These are phyloP conservation scores for Cordyceps pruinosa DNA, from an alignment of 2,329 filamentous ascomycete species.

Conservation along the genomic window DNA sequence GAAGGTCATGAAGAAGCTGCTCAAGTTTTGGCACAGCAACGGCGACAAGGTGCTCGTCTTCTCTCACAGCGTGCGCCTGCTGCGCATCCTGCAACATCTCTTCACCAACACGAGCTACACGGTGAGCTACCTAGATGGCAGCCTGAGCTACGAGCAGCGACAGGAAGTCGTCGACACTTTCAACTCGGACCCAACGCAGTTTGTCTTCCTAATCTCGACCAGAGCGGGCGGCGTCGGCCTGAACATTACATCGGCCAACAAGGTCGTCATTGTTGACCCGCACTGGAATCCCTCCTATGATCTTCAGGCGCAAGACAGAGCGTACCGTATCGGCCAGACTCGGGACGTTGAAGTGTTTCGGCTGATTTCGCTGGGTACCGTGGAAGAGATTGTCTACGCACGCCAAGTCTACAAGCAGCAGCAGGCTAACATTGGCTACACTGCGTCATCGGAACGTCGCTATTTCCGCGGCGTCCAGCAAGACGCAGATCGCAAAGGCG, in stretches of 20 bases:
- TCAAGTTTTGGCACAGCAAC: slow-evolving; percentile 83
- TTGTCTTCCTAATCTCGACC: slow-evolving; percentile 93
- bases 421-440: slow-evolving; percentile 96
- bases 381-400: slow-evolving; percentile 96
- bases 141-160: slow-evolving; percentile 75
- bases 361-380: slow-evolving; percentile 81
- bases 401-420: slow-evolving; percentile 98
- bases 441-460: slow-evolving; percentile 79
- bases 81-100: slow-evolving; percentile 76
- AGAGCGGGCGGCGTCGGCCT: slow-evolving; percentile 88
- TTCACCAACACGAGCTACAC: slow-evolving; percentile 87
- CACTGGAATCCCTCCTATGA: slow-evolving; percentile 98
- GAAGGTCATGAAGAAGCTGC: slow-evolving; percentile 79
- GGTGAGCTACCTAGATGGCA: slow-evolving; percentile 83
- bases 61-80: slow-evolving; percentile 79
- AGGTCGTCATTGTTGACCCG: slow-evolving; percentile 93
- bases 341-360: slow-evolving; percentile 94
- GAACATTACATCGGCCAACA: slow-evolving; percentile 96
- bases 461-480: slow-evolving; percentile 96
- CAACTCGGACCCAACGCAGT: slow-evolving; percentile 79
- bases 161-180: slow-evolving; percentile 80
- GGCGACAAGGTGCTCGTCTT: slow-evolving; percentile 95
- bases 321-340: slow-evolving; percentile 89
- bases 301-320: slow-evolving; percentile 90
- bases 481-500: slow-evolving; percentile 72